These are phyloP conservation scores for Clonostachys byssicola DNA, from an alignment of 2,329 filamentous ascomycete genomes.

Conservation along the genomic window DNA sequence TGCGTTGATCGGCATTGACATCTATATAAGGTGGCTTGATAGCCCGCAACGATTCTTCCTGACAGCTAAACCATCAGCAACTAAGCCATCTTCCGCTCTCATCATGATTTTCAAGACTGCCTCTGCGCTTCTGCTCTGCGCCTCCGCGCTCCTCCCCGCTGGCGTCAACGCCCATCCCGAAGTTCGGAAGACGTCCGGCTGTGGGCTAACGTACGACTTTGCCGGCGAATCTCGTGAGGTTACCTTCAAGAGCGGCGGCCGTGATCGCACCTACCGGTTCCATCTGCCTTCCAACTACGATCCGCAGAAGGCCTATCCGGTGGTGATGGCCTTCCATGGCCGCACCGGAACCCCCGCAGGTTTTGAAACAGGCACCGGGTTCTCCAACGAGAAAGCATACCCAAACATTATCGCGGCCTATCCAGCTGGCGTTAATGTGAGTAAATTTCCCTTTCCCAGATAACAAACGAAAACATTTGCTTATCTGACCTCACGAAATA, in stretches of 20 bases:
- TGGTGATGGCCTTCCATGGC: constrained; percentile 43
- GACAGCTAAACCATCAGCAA: too few relatives aligned
- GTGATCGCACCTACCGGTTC: constrained; percentile 8
- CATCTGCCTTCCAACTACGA: constrained; percentile 22
- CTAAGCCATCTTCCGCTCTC: too few relatives aligned
- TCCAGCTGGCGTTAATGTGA: constrained; percentile 33
- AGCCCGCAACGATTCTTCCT: too few relatives aligned
- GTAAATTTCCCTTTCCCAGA: not conserved
- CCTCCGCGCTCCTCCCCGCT: too few relatives aligned
- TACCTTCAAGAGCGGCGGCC: constrained; percentile 12
- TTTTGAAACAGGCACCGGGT: not conserved
- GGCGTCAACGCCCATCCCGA: too few relatives aligned
- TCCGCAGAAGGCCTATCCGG: constrained; percentile 17
- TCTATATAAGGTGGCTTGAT: too few relatives aligned
- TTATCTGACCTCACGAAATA: constrained; percentile 4
- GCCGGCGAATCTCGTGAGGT: constrained; percentile 10
- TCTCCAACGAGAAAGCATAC: constrained; percentile 30
- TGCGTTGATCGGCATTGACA: too few relatives aligned
- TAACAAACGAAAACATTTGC: not conserved
- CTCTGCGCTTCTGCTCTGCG: too few relatives aligned
- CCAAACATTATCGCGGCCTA: constrained; percentile 32
- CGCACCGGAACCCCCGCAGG: too few relatives aligned
- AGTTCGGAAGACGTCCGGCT: constrained; percentile 3
- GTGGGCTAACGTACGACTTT: constrained; percentile 9
- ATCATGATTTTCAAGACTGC: too few relatives aligned